A percentile compares a stretch with the other conserved stretches of the same genome.
Evolutionary conservation across 2,329 filamentous ascomycete species (phyloP).

Genomic region (Setomelanomma holmii): DNA sequence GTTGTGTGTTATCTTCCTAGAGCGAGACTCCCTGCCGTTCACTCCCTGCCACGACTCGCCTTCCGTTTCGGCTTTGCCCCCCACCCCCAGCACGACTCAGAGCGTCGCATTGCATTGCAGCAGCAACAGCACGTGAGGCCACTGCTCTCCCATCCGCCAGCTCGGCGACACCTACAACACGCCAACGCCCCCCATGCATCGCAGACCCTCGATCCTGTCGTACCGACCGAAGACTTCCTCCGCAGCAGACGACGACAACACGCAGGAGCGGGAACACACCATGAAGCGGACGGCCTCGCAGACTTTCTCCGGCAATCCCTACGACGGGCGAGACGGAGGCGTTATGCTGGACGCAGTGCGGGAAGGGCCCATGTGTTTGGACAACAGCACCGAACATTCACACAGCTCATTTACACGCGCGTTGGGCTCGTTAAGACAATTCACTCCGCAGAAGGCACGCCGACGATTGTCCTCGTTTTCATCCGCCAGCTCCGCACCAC

Average conservation of each 20-base stretch:
- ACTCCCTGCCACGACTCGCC: conserved; percentile 7
- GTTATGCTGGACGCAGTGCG: conserved; percentile 38
- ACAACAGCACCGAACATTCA: conserved; percentile 10
- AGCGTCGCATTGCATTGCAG: conserved; percentile 6
- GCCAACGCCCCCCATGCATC: conserved; percentile 43
- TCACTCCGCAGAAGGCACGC: conserved; percentile 43
- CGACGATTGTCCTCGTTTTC: conserved; percentile 44
- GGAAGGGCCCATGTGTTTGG: conserved; percentile 28
- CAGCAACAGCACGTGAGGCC: not conserved
- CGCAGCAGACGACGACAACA: conserved; percentile 49
- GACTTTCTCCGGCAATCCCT: conserved; percentile 40
- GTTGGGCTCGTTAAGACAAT: conserved; percentile 36
- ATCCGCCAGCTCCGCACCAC: conserved; percentile 25
- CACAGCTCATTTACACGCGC: conserved; percentile 40
- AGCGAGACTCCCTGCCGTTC: not conserved
- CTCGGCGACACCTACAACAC: conserved; percentile 3
- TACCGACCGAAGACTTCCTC: conserved; percentile 52
- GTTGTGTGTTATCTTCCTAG: not conserved
- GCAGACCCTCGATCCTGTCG: conserved; percentile 43
- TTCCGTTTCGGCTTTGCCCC: conserved; percentile 10
- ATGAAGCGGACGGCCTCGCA: conserved; percentile 50
- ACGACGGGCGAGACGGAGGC: conserved; percentile 32
- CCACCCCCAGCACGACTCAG: conserved; percentile 11
- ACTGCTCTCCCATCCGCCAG: not conserved
- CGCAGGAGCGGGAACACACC: conserved; percentile 15